Percentiles rank a stretch among this genome's conserved stretches.
These are phyloP conservation scores for Amauroascus niger DNA, from an alignment of 2,329 filamentous ascomycete genomes.

Conservation along the genomic window DNA sequence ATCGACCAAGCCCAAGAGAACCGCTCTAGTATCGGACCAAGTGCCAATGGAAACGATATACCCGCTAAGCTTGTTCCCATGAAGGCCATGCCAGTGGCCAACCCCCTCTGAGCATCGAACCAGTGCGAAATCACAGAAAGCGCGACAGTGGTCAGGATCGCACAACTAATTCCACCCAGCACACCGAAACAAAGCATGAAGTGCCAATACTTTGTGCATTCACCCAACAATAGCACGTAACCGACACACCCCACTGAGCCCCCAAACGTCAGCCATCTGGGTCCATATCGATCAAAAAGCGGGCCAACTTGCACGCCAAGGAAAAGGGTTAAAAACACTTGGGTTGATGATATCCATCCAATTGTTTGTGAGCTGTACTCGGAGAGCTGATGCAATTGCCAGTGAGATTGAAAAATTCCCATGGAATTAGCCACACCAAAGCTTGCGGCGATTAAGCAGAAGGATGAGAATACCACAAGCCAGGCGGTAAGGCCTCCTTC, in stretches of 20 bases:
- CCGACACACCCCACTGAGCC: conserved; percentile 24
- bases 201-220: conserved; percentile 31
- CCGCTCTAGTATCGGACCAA: conserved; percentile 23
- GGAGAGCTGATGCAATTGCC: conserved; percentile 30
- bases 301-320: conserved; percentile 29
- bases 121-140: conserved; percentile 28
- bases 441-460: conserved; percentile 33
- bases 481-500: conserved; percentile 38
- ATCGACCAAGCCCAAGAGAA: conserved; percentile 25
- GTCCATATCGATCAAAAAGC: conserved; percentile 32
- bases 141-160: conserved; percentile 26
- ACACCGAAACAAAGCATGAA: conserved; percentile 31
- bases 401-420: conserved; percentile 34
- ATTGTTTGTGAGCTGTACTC: conserved; percentile 22
- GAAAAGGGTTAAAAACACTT: conserved; percentile 34
- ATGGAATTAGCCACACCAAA: conserved; percentile 36
- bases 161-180: conserved; percentile 27
- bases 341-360: conserved; percentile 37
- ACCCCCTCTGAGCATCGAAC: conserved; percentile 26
- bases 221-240: conserved; percentile 26
- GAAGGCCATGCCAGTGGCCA: conserved; percentile 29
- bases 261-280: conserved; percentile 24
- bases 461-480: conserved; percentile 37
- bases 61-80: conserved; percentile 30
- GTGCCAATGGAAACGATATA: conserved; percentile 29